These are phyloP conservation scores for Podaxis sp. DNA, from an alignment of 768 basidiomycete genomes.

Conservation along the genomic window DNA sequence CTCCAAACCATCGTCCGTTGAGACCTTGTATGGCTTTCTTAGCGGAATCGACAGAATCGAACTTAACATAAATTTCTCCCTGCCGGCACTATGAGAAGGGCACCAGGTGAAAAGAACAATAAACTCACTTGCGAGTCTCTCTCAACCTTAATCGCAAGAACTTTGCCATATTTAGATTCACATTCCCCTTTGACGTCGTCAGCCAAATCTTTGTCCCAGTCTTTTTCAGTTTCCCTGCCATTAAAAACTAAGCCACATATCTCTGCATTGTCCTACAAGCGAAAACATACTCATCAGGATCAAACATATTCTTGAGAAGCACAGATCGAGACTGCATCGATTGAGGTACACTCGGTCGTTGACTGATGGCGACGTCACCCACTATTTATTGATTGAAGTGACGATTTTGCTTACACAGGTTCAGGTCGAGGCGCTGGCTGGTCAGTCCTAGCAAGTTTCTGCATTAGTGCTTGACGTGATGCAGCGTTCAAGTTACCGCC, in stretches of 20 bases:
- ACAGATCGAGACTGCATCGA: constrained; percentile 88
- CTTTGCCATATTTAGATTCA: constrained; percentile 84
- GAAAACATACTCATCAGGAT: constrained; percentile 83
- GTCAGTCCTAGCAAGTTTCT: constrained; percentile 98
- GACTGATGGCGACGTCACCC: constrained; percentile 33
- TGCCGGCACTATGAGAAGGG: constrained; percentile 27
- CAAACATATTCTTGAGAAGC: constrained; percentile 92
- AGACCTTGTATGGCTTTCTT: constrained; percentile 84
- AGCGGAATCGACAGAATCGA: constrained; percentile 72
- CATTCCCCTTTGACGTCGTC: constrained; percentile 97
- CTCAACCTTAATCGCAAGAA: constrained; percentile 87
- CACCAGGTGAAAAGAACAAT: neutral
- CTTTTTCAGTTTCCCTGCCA: constrained; percentile 84
- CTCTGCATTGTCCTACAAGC: neutral
- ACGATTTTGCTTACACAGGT: constrained; percentile 48
- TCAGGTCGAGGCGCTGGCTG: constrained; percentile 51
- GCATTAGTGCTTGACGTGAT: constrained; percentile 99
- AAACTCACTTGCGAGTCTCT: constrained; percentile 80
- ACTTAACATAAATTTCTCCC: constrained; percentile 98
- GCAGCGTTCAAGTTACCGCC: constrained; percentile 98
- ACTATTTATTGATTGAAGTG: constrained; percentile 1
- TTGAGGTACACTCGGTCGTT: constrained; percentile 76
- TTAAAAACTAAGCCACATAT: constrained; percentile 2
- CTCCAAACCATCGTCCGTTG: constrained; percentile 97
- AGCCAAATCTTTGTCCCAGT: constrained; percentile 95